These are phyloP conservation scores for Peniophora sp. DNA, from an alignment of 1,284 basidiomycete species.

Conservation along the genomic window DNA sequence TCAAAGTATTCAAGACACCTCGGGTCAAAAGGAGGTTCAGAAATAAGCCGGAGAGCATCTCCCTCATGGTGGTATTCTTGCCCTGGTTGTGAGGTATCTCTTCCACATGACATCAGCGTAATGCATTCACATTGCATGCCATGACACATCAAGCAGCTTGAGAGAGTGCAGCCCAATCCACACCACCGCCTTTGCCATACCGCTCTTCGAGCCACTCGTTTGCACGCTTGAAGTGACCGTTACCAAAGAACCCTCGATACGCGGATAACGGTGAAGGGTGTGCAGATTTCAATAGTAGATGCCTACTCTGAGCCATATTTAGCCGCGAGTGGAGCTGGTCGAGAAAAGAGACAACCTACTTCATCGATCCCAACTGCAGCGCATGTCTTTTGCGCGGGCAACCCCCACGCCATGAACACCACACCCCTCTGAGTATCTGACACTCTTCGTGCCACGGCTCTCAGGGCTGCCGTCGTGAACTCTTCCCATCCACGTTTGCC, in stretches of 20 bases:
- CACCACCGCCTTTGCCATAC: conserved; percentile 30
- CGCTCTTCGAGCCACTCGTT: conserved; percentile 37
- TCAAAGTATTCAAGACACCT: too few species aligned
- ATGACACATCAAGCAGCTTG: too few species aligned
- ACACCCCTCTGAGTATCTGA: conserved; percentile 13
- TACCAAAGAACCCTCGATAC: conserved; percentile 48
- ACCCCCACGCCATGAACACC: conserved; percentile 51
- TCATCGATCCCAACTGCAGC: conserved; percentile 25
- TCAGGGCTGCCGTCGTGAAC: conserved; percentile 31
- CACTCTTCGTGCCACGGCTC: conserved; percentile 13
- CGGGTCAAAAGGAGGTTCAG: too few species aligned
- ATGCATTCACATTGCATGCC: too few species aligned
- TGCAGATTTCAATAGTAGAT: conserved; percentile 27
- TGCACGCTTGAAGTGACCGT: conserved; percentile 48
- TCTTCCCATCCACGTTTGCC: conserved; percentile 50
- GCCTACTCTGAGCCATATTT: conserved; percentile 3
- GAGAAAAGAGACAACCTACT: conserved; percentile 3
- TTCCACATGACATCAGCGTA: too few species aligned
- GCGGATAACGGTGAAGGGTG: conserved; percentile 48
- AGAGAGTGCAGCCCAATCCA: conserved; percentile 31
- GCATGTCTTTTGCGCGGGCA: conserved; percentile 45
- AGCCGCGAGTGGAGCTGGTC: background rate
- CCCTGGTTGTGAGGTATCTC: too few species aligned
- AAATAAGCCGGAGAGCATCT: too few species aligned
- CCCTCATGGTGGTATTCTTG: too few species aligned